Evolutionary conservation across 257 asterid genomes (phyloP).

Genomic region (Eucommia ulmoides): DNA sequence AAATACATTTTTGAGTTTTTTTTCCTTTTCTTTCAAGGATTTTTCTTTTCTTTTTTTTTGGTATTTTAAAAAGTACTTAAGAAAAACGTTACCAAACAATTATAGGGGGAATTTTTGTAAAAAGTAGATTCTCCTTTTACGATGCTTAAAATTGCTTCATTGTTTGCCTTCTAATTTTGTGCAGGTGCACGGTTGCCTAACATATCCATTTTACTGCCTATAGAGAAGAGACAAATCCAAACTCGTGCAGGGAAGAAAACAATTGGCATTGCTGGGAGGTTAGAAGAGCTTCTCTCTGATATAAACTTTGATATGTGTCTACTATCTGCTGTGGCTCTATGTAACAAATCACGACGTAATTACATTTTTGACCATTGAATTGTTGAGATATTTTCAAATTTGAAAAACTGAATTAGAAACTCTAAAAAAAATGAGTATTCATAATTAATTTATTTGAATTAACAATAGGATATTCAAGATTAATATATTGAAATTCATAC

Average conservation of each 20-base stretch:
- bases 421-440: background rate
- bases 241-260: constrained; percentile 54
- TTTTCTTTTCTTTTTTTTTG: constrained; percentile 6
- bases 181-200: constrained; percentile 86
- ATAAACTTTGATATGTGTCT: constrained; percentile 7
- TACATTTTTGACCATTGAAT: background rate
- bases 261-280: constrained; percentile 73
- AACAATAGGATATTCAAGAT: too few relatives aligned
- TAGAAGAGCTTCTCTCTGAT: constrained; percentile 14
- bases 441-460: background rate
- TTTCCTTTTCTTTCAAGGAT: background rate
- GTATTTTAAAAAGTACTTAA: background rate
- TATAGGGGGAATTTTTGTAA: background rate
- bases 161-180: constrained; percentile 8
- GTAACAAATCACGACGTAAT: background rate
- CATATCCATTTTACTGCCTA: constrained; percentile 52
- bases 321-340: too few relatives aligned
- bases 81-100: background rate
- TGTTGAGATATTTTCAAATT: background rate
- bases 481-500: too few relatives aligned
- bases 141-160: background rate
- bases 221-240: constrained; percentile 49
- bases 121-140: background rate
- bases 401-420: background rate
- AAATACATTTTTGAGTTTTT: background rate